A percentile compares a stretch with the other conserved stretches of the same genome.
phyloP scores from a whole-genome alignment of 805 yeast species.

The Tetrapisispora pingtungensis region DNA sequence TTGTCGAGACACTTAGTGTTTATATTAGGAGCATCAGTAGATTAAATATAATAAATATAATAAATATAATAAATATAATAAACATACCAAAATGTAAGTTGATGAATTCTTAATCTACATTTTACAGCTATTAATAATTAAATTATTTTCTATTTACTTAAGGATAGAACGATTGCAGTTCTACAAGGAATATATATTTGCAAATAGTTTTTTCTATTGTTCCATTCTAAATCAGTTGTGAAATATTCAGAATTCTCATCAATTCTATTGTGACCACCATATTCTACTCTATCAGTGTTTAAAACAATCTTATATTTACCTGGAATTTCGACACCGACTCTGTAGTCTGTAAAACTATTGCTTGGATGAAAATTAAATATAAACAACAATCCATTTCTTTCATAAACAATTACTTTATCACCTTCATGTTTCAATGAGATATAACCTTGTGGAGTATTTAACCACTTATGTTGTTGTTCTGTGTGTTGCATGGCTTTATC shows the following conservation, averaged over 20 bases:
- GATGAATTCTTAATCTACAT: not conserved
- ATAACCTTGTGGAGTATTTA: slow-evolving; percentile 65
- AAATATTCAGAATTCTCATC: slow-evolving; percentile 46
- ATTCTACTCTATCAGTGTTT: slow-evolving; percentile 58
- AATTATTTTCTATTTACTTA: slow-evolving; percentile 5
- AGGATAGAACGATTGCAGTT: slow-evolving; percentile 52
- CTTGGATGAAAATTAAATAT: slow-evolving; percentile 87
- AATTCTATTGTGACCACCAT: slow-evolving; percentile 76
- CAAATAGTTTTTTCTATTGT: slow-evolving; percentile 61
- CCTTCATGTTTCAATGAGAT: slow-evolving; percentile 79
- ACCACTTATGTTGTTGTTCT: slow-evolving; percentile 64
- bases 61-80: no score
- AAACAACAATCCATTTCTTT: slow-evolving; percentile 75
- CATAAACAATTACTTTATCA: slow-evolving; percentile 84
- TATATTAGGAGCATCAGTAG: no score
- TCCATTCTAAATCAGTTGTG: slow-evolving; percentile 75
- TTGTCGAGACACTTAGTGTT: no score
- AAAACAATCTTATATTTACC: slow-evolving; percentile 71
- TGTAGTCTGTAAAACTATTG: slow-evolving; percentile 72
- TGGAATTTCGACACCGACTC: slow-evolving; percentile 75
- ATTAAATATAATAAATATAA: no score
- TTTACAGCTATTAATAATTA: not conserved
- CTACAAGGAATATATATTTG: slow-evolving; percentile 79
- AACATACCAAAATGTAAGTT: no score
- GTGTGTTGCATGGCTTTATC: slow-evolving; percentile 76